Conservation (phyloP, 176 grass and related monocot genomes). For the Secale cereale region DNA sequence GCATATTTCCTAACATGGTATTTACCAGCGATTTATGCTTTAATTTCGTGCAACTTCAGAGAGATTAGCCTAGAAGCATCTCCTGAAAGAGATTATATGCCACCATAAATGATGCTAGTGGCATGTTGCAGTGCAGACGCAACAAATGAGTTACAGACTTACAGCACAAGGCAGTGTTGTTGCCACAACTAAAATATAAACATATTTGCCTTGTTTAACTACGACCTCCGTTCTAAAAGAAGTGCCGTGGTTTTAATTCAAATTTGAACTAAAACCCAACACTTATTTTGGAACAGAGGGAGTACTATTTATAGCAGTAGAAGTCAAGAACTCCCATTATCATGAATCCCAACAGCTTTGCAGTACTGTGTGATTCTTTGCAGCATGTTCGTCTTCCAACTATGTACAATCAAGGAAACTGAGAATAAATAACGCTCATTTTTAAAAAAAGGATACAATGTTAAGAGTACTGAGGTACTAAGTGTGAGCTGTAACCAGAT, state of each 20-base stretch:
- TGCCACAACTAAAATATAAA: neutral
- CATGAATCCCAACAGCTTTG: neutral
- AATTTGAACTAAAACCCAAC: too few species aligned
- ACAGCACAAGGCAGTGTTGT: neutral
- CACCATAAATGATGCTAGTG: neutral
- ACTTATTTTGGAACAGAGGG: too few species aligned
- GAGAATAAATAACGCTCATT: neutral
- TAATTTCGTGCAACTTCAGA: neutral
- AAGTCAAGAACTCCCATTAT: neutral
- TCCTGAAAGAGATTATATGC: neutral
- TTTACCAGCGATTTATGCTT: neutral
- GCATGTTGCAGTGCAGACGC: neutral
- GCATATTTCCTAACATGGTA: neutral
- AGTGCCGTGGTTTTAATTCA: too few species aligned
- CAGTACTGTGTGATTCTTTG: neutral
- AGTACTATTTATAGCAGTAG: neutral
- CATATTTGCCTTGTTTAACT: neutral
- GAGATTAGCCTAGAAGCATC: neutral
- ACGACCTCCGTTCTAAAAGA: too few species aligned
- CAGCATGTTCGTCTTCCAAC: neutral
- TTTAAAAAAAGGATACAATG: neutral
- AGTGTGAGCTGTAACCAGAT: neutral
- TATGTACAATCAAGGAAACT: neutral
- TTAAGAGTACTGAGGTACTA: neutral
- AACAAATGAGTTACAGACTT: neutral